Conservation (phyloP, 495 filamentous ascomycete genomes). For the Friedmanniomyces endolithicus region DNA sequence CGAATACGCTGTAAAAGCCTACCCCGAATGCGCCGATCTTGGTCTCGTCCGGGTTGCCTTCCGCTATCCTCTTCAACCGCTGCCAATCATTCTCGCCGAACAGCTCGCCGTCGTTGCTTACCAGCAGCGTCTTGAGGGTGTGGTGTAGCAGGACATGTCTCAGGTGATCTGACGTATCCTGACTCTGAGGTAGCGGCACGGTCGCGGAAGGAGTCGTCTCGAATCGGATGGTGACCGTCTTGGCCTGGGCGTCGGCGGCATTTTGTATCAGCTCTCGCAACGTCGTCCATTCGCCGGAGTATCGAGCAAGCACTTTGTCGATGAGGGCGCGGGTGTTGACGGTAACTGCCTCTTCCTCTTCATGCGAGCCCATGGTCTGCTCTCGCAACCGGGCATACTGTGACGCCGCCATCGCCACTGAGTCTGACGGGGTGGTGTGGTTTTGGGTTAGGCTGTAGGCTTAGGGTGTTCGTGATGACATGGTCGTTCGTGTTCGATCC, state of each 20-base stretch:
- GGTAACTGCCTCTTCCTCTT: constrained; percentile 94
- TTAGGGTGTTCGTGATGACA: not conserved
- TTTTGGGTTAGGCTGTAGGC: not conserved
- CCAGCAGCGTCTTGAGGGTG: constrained; percentile 67
- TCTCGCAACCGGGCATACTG: constrained; percentile 65
- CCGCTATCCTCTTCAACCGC: constrained; percentile 87
- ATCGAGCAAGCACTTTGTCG: constrained; percentile 90
- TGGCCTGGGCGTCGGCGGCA: constrained; percentile 86
- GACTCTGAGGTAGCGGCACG: constrained; percentile 56
- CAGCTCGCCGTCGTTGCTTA: constrained; percentile 77
- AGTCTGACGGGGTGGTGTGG: not conserved
- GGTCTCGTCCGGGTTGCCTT: constrained; percentile 95
- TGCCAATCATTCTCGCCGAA: constrained; percentile 87
- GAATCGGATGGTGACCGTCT: constrained; percentile 78
- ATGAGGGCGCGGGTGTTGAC: constrained; percentile 95
- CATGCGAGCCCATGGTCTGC: constrained; percentile 70
- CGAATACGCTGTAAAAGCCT: constrained; percentile 97
- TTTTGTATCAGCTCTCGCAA: constrained; percentile 95
- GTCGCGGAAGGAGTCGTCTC: constrained; percentile 72
- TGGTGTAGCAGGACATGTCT: constrained; percentile 75
- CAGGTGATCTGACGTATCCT: constrained; percentile 54
- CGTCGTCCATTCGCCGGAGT: constrained; percentile 80
- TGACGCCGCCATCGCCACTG: constrained; percentile 8
- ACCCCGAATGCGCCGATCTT: constrained; percentile 99
- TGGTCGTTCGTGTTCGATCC: too few relatives aligned